Evolutionary conservation across 371 early-diverging fungal genomes (phyloP).

Genomic region (Mortierella polycephala): DNA sequence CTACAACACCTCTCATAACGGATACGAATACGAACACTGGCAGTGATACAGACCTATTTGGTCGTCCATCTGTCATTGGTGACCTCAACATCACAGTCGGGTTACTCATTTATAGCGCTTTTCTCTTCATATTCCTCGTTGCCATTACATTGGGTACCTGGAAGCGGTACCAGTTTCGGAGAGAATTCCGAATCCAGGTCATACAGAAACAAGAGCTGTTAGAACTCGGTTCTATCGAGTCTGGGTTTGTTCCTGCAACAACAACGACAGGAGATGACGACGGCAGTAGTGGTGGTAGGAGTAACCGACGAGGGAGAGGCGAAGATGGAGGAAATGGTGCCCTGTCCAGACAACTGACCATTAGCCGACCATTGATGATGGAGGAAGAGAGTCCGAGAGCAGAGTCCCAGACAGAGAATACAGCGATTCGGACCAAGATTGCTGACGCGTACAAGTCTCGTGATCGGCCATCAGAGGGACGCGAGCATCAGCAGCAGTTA

Average conservation of each 20-base stretch:
- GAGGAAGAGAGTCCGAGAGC: constrained; percentile 4
- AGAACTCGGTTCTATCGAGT: background rate
- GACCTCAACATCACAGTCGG: constrained; percentile 29
- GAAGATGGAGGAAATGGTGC: background rate
- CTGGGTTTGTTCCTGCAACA: background rate
- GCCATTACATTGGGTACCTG: constrained; percentile 12
- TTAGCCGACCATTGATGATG: constrained; percentile 8
- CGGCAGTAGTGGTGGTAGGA: background rate
- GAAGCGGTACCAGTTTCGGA: constrained; percentile 9
- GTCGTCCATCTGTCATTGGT: constrained; percentile 12
- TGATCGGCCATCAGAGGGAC: no score
- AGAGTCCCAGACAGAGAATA: background rate
- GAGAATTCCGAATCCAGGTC: constrained; percentile 5
- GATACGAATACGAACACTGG: background rate
- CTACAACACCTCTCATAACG: background rate
- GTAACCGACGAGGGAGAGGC: background rate
- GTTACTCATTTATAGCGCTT: constrained; percentile 16
- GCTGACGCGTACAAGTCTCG: no score
- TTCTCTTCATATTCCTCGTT: constrained; percentile 9
- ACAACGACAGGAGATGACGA: background rate
- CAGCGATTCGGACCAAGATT: background rate
- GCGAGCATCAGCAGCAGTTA: no score
- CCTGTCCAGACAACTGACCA: constrained; percentile 9
- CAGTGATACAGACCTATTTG: constrained; percentile 17
- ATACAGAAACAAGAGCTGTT: background rate